Percentiles rank a stretch among this genome's conserved stretches.
These are phyloP conservation scores for Trichophyton rubrum DNA, from an alignment of 2,329 filamentous ascomycete species.

Conservation along the genomic window DNA sequence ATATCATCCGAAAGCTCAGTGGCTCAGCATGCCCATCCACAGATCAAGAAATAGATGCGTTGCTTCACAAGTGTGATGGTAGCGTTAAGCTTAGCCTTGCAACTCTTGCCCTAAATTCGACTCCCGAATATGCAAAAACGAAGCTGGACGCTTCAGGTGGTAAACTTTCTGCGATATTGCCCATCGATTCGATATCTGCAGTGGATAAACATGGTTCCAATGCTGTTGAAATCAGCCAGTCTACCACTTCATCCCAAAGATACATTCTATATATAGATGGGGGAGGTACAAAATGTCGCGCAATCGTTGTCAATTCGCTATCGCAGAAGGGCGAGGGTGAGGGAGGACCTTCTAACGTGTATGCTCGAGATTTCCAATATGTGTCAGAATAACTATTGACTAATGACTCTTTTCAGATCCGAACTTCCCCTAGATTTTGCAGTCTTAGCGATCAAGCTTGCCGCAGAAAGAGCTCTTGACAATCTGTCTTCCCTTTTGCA, in stretches of 20 bases:
- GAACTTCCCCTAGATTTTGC: constrained; percentile 18
- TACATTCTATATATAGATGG: constrained; percentile 32
- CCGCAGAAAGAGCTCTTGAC: constrained; percentile 19
- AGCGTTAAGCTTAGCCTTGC: constrained; percentile 28
- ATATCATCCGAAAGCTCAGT: constrained; percentile 23
- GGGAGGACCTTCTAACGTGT: constrained; percentile 32
- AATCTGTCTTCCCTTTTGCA: neutral
- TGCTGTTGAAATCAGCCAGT: neutral
- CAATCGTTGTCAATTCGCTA: constrained; percentile 21
- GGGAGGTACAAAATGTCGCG: constrained; percentile 33
- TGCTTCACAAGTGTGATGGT: constrained; percentile 19
- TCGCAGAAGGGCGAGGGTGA: constrained; percentile 21
- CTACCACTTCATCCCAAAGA: constrained; percentile 5
- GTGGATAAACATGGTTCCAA: neutral
- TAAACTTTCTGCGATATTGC: constrained; percentile 12
- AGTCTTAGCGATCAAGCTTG: constrained; percentile 16
- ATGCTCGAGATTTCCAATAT: constrained; percentile 11
- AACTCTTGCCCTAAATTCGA: constrained; percentile 17
- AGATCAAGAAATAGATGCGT: constrained; percentile 19
- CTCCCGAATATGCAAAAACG: constrained; percentile 17
- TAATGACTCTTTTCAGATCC: constrained; percentile 9
- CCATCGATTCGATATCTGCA: neutral
- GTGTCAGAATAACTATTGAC: neutral
- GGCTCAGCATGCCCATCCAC: constrained; percentile 12
- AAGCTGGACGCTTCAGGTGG: constrained; percentile 17